Evolutionary conservation across 106 monocot species (phyloP).

Genomic region (Dendrobium huoshanense): DNA sequence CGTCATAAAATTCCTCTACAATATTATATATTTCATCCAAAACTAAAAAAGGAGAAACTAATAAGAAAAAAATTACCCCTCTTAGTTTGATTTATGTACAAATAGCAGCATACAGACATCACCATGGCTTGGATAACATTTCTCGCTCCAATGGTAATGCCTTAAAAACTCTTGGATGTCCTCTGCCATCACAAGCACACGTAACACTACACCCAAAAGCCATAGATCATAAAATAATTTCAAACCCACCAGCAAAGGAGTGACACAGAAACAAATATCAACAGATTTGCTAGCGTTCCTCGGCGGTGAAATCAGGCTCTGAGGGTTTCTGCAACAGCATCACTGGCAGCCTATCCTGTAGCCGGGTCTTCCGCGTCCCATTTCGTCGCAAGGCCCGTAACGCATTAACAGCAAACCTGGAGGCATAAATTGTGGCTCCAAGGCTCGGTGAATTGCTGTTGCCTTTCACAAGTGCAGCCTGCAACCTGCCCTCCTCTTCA

Average conservation of each 20-base stretch:
- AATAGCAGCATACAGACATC: neutral
- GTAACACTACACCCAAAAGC: neutral
- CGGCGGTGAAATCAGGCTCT: conserved; percentile 44
- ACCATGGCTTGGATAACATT: neutral
- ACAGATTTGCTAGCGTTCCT: conserved; percentile 15
- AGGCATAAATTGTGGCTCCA: conserved; percentile 47
- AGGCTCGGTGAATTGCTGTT: conserved; percentile 26
- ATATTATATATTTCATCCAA: neutral
- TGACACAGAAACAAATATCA: no score
- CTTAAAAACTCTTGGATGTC: neutral
- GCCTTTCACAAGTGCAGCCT: conserved; percentile 32
- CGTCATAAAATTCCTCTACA: neutral
- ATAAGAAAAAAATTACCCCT: neutral
- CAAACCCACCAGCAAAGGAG: neutral
- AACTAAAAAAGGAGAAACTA: neutral
- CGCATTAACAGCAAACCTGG: conserved; percentile 35
- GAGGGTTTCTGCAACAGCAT: conserved; percentile 44
- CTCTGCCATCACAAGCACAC: neutral
- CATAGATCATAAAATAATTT: neutral
- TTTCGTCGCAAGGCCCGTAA: conserved; percentile 21
- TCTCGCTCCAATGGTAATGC: neutral
- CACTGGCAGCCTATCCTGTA: conserved; percentile 35
- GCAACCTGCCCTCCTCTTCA: conserved; percentile 38
- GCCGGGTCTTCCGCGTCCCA: conserved; percentile 22
- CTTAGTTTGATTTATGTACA: neutral